Base-by-base conservation (phyloP, 2,329 filamentous ascomycete species). In the Coniochaeta prunicola region DNA sequence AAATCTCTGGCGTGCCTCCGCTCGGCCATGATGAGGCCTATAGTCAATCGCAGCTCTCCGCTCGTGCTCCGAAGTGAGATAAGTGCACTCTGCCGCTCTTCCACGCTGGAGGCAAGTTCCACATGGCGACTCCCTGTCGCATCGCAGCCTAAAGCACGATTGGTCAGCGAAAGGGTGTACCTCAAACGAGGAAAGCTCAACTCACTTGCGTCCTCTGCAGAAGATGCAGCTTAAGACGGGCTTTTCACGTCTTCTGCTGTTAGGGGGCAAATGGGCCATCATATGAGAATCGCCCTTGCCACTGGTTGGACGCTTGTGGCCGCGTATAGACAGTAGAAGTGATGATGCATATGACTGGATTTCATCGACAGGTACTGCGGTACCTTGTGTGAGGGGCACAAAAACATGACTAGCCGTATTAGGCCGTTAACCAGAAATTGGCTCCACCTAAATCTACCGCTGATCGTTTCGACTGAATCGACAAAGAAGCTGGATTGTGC, bases 141-240 rank as follows among this genome's bases (percentile, higher is more conserved):
- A 59, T 19, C 58, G 50, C 6, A 56, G 34, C 40, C 58, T 59
- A 15, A 12, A 31, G 6, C 13, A 13, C 31, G 30, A 2, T 13
- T 54, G 48, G n/a, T 56, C 17, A 45, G 34, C 36, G 36, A 9
- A 7, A 17, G 56, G 10, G 3, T 56, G 45, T 24, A 10, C 38
- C 48, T 21, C 31, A 55, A n/a, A n/a, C 36, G 28, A 33, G 19
- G 19, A 26, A n/a, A 45, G 28, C 17, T 42, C 17, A 5, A 48
- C 58, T 56, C 17, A 59, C 58, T 59, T 59, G 33, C 58, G 58
- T 56, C 34, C 38, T 40, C 58, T 56, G 38, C 58, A 59, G 30
- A 56, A 59, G 24, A 21, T 56, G 34, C 58, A 59, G 58, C 58
- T 59, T 42, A 59, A 19, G 4, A 59, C 38, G 2, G 58, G 48